Conservation (phyloP, 2,329 filamentous ascomycete genomes). For the Golovinomyces cichoracearum region DNA sequence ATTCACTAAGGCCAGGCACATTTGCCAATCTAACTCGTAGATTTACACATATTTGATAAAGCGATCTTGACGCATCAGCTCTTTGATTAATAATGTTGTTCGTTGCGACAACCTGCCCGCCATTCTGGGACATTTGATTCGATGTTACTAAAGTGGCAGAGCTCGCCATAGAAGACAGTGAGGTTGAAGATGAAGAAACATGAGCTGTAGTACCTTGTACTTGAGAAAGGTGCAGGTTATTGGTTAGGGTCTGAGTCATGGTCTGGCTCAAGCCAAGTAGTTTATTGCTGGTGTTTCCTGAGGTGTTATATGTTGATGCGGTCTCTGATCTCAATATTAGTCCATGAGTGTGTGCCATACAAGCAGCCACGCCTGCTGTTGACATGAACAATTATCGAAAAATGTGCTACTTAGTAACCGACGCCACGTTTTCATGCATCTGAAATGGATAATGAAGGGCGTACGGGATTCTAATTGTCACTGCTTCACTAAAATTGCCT, state of each 20-base stretch:
- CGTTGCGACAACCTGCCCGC: constrained; percentile 45
- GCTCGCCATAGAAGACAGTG: constrained; percentile 14
- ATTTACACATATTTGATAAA: constrained; percentile 85
- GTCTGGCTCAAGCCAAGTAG: constrained; percentile 11
- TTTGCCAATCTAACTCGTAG: constrained; percentile 57
- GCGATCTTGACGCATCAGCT: constrained; percentile 68
- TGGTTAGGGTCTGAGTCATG: constrained; percentile 16
- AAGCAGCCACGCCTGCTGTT: constrained; percentile 11
- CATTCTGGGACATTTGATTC: constrained; percentile 17
- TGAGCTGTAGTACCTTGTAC: constrained; percentile 34
- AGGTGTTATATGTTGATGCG: constrained; percentile 11
- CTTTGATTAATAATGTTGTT: constrained; percentile 94
- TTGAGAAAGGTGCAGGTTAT: constrained; percentile 28
- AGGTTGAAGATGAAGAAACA: constrained; percentile 16
- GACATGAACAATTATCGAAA: constrained; percentile 9
- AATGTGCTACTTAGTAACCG: constrained; percentile 3
- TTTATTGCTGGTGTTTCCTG: constrained; percentile 6
- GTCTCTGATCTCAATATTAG: constrained; percentile 14
- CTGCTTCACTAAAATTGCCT: constrained; percentile 4
- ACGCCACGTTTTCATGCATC: constrained; percentile 1
- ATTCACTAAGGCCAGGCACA: constrained; percentile 59
- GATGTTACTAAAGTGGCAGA: constrained; percentile 16
- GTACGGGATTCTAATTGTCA: constrained; percentile 2
- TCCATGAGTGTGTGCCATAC: constrained; percentile 14
- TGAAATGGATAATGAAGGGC: not conserved